Percentiles rank a stretch among this genome's conserved stretches.
Evolutionary conservation across 2,329 filamentous ascomycete species (phyloP).

Genomic region (Venturiaceae sp.): DNA sequence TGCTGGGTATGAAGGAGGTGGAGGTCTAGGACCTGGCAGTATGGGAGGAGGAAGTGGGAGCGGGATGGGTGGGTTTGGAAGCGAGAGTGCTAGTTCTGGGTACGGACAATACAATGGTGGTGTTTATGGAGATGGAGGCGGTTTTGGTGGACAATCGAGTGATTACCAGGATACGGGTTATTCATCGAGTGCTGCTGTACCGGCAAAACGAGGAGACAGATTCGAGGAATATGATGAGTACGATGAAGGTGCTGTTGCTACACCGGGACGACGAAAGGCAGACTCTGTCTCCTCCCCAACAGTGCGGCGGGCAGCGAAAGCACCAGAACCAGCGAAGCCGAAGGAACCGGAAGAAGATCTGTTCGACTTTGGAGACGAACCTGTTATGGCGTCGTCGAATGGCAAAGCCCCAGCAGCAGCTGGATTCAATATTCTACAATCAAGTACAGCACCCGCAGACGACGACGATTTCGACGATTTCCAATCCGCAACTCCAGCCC

Average conservation of each 20-base stretch:
- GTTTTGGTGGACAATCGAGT: conserved; percentile 69
- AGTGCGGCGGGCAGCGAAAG: conserved; percentile 21
- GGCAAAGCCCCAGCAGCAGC: conserved; percentile 31
- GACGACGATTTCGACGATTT: conserved; percentile 97
- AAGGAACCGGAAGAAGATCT: conserved; percentile 87
- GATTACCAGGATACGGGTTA: conserved; percentile 12
- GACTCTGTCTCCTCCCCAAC: conserved; percentile 12
- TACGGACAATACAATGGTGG: conserved; percentile 61
- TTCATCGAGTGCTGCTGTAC: conserved; percentile 54
- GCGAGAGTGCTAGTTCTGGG: conserved; percentile 42
- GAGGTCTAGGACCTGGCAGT: conserved; percentile 40
- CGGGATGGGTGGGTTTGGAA: conserved; percentile 86
- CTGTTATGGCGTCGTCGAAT: conserved; percentile 36
- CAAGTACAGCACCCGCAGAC: conserved; percentile 29
- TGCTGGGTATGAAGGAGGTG: conserved; percentile 81
- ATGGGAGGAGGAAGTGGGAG: conserved; percentile 53
- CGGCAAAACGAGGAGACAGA: conserved; percentile 52
- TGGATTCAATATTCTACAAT: conserved; percentile 36
- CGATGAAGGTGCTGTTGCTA: conserved; percentile 59
- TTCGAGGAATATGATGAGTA: conserved; percentile 98
- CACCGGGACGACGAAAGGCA: conserved; percentile 44
- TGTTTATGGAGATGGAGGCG: conserved; percentile 93
- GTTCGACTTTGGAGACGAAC: conserved; percentile 79
- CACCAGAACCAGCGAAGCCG: conserved; percentile 62
- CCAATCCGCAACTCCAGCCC: conserved; percentile 66